Evolutionary conservation across 2,329 filamentous ascomycete species (phyloP).

Genomic region (Trichophyton mentagrophytes): DNA sequence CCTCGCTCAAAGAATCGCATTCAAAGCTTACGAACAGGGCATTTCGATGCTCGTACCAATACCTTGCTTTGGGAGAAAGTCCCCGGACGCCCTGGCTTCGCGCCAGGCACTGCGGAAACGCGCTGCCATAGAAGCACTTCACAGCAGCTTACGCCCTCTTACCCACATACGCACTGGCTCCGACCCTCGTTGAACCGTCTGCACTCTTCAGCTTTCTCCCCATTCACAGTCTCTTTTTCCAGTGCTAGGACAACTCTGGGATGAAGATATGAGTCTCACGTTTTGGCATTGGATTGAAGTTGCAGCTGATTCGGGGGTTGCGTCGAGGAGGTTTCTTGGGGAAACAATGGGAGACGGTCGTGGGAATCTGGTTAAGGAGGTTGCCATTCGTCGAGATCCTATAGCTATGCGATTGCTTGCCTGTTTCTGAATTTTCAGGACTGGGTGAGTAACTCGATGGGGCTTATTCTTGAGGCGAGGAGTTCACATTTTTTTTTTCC

Average conservation of each 20-base stretch:
- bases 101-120: slow-evolving; percentile 72
- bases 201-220: slow-evolving; percentile 18
- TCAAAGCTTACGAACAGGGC: slow-evolving; percentile 88
- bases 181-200: slow-evolving; percentile 44
- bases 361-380: slow-evolving; percentile 44
- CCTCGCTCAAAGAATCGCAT: slow-evolving; percentile 99
- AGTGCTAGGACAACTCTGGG: slow-evolving; percentile 8
- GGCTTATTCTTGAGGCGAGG: slow-evolving; percentile 99
- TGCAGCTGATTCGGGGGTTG: slow-evolving; percentile 1
- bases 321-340: slow-evolving; percentile 27
- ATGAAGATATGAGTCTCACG: slow-evolving; percentile 12
- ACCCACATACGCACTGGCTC: slow-evolving; percentile 33
- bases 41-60: slow-evolving; percentile 23
- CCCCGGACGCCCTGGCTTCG: slow-evolving; percentile 70
- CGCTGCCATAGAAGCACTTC: slow-evolving; percentile 97
- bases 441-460: slow-evolving; percentile 86
- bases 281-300: slow-evolving; percentile 3
- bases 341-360: slow-evolving; percentile 11
- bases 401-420: slow-evolving; percentile 96
- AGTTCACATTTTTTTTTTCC: slow-evolving; percentile 41
- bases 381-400: slow-evolving; percentile 61
- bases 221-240: slow-evolving; percentile 27
- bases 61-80: slow-evolving; percentile 98
- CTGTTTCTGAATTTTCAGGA: slow-evolving; percentile 16
- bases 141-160: slow-evolving; percentile 66